Evolutionary conservation across 2,329 filamentous ascomycete genomes (phyloP).

Genomic region (Zymoseptoria crescenta): DNA sequence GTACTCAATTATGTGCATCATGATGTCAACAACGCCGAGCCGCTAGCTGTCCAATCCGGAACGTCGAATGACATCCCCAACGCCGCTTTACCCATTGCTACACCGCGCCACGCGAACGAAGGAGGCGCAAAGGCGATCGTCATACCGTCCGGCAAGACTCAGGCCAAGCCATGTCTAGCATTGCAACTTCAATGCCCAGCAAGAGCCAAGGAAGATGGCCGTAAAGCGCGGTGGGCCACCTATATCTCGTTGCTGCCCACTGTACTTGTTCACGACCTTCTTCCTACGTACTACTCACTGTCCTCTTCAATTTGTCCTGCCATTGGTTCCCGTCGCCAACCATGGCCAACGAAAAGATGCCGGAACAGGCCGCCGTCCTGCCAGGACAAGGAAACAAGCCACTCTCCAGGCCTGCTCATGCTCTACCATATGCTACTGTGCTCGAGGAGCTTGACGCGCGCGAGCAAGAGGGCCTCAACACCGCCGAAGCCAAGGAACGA

Average conservation of each 20-base stretch:
- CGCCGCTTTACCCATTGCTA: neutral
- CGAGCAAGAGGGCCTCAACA: constrained; percentile 58
- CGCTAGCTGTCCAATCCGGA: neutral
- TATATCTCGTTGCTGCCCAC: neutral
- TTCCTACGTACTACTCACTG: no score
- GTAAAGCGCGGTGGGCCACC: neutral
- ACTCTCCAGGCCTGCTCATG: constrained; percentile 56
- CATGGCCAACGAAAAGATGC: neutral
- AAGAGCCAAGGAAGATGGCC: neutral
- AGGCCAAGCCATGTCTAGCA: neutral
- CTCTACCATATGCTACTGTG: constrained; percentile 47
- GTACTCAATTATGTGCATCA: neutral
- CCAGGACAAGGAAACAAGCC: constrained; percentile 40
- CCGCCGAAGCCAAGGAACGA: constrained; percentile 51
- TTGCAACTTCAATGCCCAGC: neutral
- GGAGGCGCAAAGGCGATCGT: no score
- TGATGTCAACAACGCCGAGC: neutral
- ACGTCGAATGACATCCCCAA: neutral
- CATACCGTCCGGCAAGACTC: neutral
- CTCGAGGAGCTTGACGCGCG: constrained; percentile 54
- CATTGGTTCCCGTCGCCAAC: neutral
- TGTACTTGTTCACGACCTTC: neutral
- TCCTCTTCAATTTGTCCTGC: neutral
- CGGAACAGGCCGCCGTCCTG: neutral
- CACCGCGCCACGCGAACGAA: no score